phyloP scores from a whole-genome alignment of 2,329 filamentous ascomycete species.

The Apiospora pterosperma region DNA sequence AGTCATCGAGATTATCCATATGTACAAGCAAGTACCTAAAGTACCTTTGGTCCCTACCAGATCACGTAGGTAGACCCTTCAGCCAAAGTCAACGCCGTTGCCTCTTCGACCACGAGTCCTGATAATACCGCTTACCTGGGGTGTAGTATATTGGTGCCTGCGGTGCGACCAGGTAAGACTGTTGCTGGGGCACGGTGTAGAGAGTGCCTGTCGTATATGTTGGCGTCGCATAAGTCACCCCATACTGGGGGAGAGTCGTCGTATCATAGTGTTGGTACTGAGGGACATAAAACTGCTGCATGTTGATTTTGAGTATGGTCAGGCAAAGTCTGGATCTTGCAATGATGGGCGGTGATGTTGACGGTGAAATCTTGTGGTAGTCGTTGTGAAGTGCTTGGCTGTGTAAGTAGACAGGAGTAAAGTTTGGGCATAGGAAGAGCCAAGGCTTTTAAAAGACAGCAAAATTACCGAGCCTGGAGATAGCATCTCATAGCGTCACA shows the following conservation, averaged over 20 bases:
- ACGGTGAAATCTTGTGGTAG: neutral
- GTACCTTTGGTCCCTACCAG: neutral
- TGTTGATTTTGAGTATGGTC: neutral
- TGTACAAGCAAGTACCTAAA: too few relatives aligned
- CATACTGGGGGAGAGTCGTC: neutral
- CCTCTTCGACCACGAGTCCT: neutral
- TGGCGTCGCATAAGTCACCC: neutral
- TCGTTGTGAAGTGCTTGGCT: neutral
- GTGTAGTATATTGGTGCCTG: neutral
- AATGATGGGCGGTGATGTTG: neutral
- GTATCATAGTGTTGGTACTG: neutral
- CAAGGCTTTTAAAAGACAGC: neutral
- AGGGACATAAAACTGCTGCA: neutral
- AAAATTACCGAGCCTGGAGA: neutral
- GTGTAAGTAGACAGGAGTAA: neutral
- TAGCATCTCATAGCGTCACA: too few relatives aligned
- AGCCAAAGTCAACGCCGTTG: neutral
- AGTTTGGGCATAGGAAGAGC: neutral
- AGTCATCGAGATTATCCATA: too few relatives aligned
- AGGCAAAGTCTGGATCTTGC: neutral
- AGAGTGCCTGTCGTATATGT: neutral
- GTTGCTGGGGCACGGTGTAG: neutral
- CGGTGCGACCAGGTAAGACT: neutral
- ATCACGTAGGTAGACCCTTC: neutral
- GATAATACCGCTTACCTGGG: neutral